Base-by-base conservation (phyloP, 2,329 filamentous ascomycete genomes). In the Ramularia collo-cygni region DNA sequence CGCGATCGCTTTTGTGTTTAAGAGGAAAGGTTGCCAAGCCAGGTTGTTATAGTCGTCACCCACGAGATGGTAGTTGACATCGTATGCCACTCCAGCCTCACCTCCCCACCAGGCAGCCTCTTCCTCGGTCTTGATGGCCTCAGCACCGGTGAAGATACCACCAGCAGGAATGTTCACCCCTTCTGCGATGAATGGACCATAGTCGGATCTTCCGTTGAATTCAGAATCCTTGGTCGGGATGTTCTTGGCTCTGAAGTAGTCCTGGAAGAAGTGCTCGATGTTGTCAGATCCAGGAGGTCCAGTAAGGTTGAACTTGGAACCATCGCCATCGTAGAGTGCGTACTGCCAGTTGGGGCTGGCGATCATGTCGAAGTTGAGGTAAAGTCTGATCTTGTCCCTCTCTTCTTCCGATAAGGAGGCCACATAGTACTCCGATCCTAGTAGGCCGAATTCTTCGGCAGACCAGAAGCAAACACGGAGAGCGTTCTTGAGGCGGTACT, bases 131-230 rank as follows among this genome's bases (percentile, higher is more conserved):
- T 88, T 89, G 64, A 85, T 61, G 9, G 75, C 81, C 62, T 89
- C 84, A 1, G 85, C 85, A 28, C 85, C 85, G 2, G 84, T 87
- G 39, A 83, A 83, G 45, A 89, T 77, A 19, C 85, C 85, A 16
- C 85, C 83, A 1, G 77, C 77, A 0, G 85, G 81, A 29, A 89
- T 86, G n/a, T n/a, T n/a, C n/a, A n/a, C n/a, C 10, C 51, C 55
- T 10, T 32, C 40, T 18, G 76, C 71, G 54, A 88, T 81, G 66
- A 90, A 89, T 1, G 77, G 81, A 36, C 80, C 82, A 53, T 90
- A 90, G 62, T 92, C 85, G 47, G 80, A 85, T 43, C 85, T 79
- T 5, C 85, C 85, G 52, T 87, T 81, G 50, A 92, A 90, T 2
- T 77, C 75, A 18, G 84, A 84, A 42, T 83, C 77, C 0, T 77